Evolutionary conservation across 805 yeast genomes (phyloP), one percentile per base, ranked within the genome.

Genomic region (Ogataea saltuana): DNA sequence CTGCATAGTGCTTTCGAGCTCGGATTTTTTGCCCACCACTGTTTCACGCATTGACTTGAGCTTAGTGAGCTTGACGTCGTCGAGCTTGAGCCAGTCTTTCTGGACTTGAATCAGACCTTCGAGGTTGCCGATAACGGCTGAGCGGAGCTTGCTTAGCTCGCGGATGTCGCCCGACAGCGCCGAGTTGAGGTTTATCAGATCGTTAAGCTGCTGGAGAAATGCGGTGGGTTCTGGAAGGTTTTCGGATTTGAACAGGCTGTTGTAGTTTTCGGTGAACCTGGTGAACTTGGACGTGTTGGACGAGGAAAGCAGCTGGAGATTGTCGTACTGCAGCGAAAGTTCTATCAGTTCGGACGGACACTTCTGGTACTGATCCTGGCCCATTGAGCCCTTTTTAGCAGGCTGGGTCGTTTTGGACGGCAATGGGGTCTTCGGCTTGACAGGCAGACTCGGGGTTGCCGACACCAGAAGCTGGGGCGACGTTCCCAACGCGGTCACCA

Each of bases 211-310:
- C 7, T 49, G 40, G 6, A 63, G 33, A 33, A 63, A 63, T 13
- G 59, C 47, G 7, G 46, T 48, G 9, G 67, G 67, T n/a, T 63
- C 63, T 0, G 61, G 67, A 22, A 64, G 48, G 35, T 56, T 53
- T 35, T 62, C 66, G 4, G 63, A 54, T 12, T 56, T 54, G 41
- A 63, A 56, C 11, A 60, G 41, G 2, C 49, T 46, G 15, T 48
- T 42, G 46, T 60, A 62, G 5, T 49, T 47, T n/a, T 53, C 50
- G 18, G 54, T 50, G 22, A 59, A 51, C 25, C 45, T 45, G 23
- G 49, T 40, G 25, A 56, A 50, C 22, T 44, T 44, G 4, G 54
- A 25, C 4, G 59, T 47, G 20, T 42, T 51, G 8, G 51, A 31
- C 4, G 60, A 43, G 3, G 58, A 55, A 15, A 48, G 32, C 34